These are phyloP conservation scores for Tillandsia leiboldiana DNA, from an alignment of 176 grass and related monocot genomes.

Conservation along the genomic window DNA sequence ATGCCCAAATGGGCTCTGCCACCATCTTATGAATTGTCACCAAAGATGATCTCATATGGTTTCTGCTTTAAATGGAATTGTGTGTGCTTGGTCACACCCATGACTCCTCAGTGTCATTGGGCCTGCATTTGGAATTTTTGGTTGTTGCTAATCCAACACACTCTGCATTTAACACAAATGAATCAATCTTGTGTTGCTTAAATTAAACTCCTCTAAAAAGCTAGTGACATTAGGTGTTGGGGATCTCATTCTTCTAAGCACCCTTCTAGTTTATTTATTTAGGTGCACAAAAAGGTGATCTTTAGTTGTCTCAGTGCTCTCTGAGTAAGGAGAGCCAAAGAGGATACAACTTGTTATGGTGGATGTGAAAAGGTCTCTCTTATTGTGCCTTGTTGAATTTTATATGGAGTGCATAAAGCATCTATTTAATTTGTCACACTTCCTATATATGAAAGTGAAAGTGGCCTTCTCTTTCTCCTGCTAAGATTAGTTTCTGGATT, in stretches of 20 bases:
- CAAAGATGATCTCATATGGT: too few relatives aligned
- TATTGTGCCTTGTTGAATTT: neutral
- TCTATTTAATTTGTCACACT: neutral
- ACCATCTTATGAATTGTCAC: too few relatives aligned
- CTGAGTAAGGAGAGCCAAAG: slow-evolving; percentile 32
- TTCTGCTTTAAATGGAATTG: neutral
- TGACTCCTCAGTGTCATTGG: slow-evolving; percentile 18
- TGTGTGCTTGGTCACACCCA: slow-evolving; percentile 24
- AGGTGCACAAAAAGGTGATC: neutral
- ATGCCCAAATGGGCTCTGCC: too few relatives aligned
- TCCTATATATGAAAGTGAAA: neutral
- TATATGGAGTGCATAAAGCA: slow-evolving; percentile 2
- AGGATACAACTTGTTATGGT: slow-evolving; percentile 19
- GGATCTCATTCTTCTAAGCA: slow-evolving; percentile 23
- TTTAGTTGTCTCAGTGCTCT: slow-evolving; percentile 23
- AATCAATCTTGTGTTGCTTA: slow-evolving; percentile 20
- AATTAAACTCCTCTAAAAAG: slow-evolving; percentile 12
- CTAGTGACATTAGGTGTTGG: slow-evolving; percentile 12
- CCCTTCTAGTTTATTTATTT: slow-evolving; percentile 7
- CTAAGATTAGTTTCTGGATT: neutral
- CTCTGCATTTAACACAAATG: slow-evolving; percentile 25
- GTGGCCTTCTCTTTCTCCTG: neutral
- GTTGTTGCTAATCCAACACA: slow-evolving; percentile 34
- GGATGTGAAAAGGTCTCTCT: slow-evolving; percentile 11
- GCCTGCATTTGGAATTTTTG: neutral